Evolutionary conservation across 1,284 basidiomycete species (phyloP).

Genomic region (Flammula alnicola): DNA sequence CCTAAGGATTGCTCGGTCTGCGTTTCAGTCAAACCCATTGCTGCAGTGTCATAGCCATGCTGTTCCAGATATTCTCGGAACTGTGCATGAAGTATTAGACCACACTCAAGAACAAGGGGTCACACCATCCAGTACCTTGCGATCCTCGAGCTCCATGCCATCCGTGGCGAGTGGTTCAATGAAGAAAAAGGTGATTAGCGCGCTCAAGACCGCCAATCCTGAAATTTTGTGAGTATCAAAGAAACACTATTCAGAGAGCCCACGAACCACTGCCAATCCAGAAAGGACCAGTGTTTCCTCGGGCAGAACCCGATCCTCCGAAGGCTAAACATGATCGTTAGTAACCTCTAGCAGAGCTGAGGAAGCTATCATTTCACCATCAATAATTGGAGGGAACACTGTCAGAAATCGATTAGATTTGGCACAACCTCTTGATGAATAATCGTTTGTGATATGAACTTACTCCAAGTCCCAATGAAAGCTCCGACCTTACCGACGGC

Average conservation of each 20-base stretch:
- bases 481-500: slow-evolving; percentile 92
- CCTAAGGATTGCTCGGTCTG: slow-evolving; percentile 16
- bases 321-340: slow-evolving; percentile 50
- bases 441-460: slow-evolving; percentile 34
- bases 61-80: slow-evolving; percentile 82
- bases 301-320: slow-evolving; percentile 50
- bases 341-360: background rate
- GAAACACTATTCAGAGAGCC: background rate
- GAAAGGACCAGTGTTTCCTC: slow-evolving; percentile 81
- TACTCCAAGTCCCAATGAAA: slow-evolving; percentile 82
- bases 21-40: slow-evolving; percentile 57
- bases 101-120: background rate
- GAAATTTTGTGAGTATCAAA: slow-evolving; percentile 9
- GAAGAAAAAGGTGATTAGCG: slow-evolving; percentile 76
- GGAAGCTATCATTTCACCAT: slow-evolving; percentile 40
- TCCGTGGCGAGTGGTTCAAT: slow-evolving; percentile 79
- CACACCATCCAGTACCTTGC: slow-evolving; percentile 45
- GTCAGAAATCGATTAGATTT: slow-evolving; percentile 20
- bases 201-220: slow-evolving; percentile 80
- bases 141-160: slow-evolving; percentile 82
- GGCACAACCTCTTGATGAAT: background rate
- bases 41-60: slow-evolving; percentile 76
- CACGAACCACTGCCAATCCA: slow-evolving; percentile 72
- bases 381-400: slow-evolving; percentile 76
- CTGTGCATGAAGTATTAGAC: slow-evolving; percentile 32